Conservation (phyloP, 2,329 filamentous ascomycete genomes). For the Helotiales sp. region DNA sequence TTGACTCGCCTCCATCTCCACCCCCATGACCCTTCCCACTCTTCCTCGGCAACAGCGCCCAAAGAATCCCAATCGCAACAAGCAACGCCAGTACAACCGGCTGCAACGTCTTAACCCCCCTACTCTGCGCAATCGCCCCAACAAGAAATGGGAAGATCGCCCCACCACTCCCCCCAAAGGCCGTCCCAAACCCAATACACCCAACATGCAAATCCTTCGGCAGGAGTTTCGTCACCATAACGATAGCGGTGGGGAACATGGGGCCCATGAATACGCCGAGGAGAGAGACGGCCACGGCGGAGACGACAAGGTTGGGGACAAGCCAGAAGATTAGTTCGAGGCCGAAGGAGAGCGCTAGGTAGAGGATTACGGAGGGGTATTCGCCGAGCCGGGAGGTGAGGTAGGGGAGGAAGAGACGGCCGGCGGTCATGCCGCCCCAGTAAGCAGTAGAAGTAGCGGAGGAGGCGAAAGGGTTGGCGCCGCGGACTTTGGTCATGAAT, state of each 20-base stretch:
- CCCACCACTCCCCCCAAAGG: constrained; percentile 76
- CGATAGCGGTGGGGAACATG: constrained; percentile 76
- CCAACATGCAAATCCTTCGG: constrained; percentile 75
- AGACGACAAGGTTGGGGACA: constrained; percentile 76
- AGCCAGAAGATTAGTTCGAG: constrained; percentile 81
- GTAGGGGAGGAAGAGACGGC: constrained; percentile 75
- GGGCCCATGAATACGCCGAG: constrained; percentile 83
- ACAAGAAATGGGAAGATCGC: constrained; percentile 70
- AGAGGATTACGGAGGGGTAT: constrained; percentile 65
- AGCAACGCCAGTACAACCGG: constrained; percentile 59
- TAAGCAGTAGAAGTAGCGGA: constrained; percentile 81
- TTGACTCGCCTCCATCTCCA: constrained; percentile 12
- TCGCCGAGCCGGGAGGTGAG: constrained; percentile 76
- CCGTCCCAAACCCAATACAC: constrained; percentile 81
- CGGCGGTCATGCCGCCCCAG: constrained; percentile 82
- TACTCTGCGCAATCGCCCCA: constrained; percentile 66
- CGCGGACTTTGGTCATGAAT: constrained; percentile 82
- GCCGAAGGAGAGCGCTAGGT: constrained; percentile 66
- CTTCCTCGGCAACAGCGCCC: constrained; percentile 19
- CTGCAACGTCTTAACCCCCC: constrained; percentile 61
- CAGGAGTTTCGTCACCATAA: constrained; percentile 75
- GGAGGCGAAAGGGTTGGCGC: constrained; percentile 70
- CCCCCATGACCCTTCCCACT: constrained; percentile 9
- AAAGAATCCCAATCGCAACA: constrained; percentile 34
- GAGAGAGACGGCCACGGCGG: constrained; percentile 71